Conservation (phyloP, 345 rosid species). For the Linum lewisii region DNA sequence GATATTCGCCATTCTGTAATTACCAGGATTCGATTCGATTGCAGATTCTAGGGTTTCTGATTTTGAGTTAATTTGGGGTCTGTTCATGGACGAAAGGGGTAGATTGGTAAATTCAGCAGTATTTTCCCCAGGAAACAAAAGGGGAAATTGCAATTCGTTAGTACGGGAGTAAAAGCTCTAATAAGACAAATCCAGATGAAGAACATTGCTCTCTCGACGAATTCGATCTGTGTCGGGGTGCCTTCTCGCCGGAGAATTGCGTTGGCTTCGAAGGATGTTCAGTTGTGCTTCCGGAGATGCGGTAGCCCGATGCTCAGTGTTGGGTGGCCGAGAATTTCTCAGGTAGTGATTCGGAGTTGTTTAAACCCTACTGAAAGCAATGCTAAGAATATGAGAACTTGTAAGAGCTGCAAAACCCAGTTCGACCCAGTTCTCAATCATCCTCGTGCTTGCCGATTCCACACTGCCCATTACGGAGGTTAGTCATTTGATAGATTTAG, state of each 20-base stretch:
- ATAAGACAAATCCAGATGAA: background rate
- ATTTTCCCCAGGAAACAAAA: background rate
- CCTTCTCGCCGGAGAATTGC: background rate
- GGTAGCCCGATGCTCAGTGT: background rate
- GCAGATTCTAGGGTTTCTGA: conserved; percentile 11
- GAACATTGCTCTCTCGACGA: background rate
- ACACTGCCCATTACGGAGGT: conserved; percentile 96
- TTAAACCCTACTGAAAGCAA: background rate
- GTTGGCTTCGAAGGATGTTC: background rate
- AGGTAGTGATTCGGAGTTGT: conserved; percentile 13
- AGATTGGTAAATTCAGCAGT: background rate
- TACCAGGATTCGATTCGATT: background rate
- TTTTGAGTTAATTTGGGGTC: background rate
- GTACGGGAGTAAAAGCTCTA: background rate
- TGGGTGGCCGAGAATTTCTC: background rate
- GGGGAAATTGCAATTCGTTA: too few relatives aligned
- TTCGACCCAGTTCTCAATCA: conserved; percentile 71
- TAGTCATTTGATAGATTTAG: background rate
- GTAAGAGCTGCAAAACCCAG: conserved; percentile 87
- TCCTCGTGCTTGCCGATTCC: conserved; percentile 72
- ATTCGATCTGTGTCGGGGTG: background rate
- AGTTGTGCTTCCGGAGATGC: background rate
- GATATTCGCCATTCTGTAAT: conserved; percentile 8
- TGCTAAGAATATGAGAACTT: conserved; percentile 37
- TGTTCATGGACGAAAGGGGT: background rate